phyloP scores from a whole-genome alignment of 768 basidiomycete species.

The Mycena belliarum region DNA sequence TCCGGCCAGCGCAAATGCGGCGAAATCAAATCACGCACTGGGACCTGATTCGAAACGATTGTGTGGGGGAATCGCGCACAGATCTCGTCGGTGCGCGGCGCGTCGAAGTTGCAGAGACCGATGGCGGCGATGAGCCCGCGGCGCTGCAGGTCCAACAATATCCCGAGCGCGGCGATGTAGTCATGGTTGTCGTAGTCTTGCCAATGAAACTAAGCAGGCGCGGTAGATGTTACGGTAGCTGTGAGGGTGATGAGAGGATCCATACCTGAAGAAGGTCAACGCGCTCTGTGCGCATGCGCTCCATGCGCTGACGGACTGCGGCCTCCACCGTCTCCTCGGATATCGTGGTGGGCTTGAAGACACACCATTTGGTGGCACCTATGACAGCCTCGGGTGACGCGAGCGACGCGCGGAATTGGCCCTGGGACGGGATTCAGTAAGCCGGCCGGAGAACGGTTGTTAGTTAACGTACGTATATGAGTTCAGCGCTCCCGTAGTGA shows the following conservation, averaged over 20 bases:
- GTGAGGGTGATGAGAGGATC: constrained; percentile 3
- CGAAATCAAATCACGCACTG: constrained; percentile 45
- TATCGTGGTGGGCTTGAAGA: constrained; percentile 57
- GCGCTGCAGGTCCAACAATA: constrained; percentile 59
- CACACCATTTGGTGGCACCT: constrained; percentile 87
- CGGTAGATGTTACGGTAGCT: not conserved
- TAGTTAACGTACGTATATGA: constrained; percentile 79
- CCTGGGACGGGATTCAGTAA: constrained; percentile 43
- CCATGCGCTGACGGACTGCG: constrained; percentile 68
- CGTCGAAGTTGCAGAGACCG: constrained; percentile 83
- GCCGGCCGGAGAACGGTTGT: constrained; percentile 7
- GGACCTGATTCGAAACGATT: constrained; percentile 83
- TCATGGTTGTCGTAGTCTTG: constrained; percentile 59
- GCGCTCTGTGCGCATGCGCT: constrained; percentile 57
- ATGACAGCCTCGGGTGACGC: constrained; percentile 46
- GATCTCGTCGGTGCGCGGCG: constrained; percentile 74
- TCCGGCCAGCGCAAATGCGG: not conserved
- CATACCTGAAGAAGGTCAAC: constrained; percentile 75
- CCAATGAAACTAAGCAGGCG: constrained; percentile 69
- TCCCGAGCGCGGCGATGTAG: constrained; percentile 45
- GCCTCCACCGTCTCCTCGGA: constrained; percentile 59
- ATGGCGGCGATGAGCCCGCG: constrained; percentile 64
- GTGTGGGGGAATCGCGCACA: constrained; percentile 69
- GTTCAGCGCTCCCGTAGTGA: constrained; percentile 86
- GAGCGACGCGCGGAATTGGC: constrained; percentile 60